These are phyloP conservation scores for Musa acuminata DNA, from an alignment of 176 grass and related monocot genomes.

Conservation along the genomic window DNA sequence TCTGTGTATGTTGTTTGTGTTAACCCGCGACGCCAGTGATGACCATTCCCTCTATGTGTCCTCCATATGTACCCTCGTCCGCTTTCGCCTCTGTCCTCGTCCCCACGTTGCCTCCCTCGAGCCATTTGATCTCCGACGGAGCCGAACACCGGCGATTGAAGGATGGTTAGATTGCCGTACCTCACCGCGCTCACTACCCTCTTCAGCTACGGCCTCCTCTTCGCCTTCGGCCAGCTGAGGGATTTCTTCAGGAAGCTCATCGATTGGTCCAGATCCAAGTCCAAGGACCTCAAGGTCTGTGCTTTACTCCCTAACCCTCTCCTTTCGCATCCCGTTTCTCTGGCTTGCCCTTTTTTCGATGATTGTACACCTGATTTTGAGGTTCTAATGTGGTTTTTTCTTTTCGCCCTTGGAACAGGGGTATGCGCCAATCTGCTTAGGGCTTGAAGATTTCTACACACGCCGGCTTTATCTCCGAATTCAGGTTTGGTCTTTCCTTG, in stretches of 20 bases:
- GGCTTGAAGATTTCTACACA: conserved; percentile 92
- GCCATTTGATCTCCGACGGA: background rate
- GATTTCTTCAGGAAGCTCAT: conserved; percentile 12
- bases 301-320: background rate
- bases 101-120: background rate
- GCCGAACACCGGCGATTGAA: background rate
- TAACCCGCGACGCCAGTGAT: background rate
- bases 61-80: background rate
- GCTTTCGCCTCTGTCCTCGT: background rate
- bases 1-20: background rate
- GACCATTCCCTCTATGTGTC: background rate
- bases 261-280: background rate
- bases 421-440: conserved; percentile 86
- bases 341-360: background rate
- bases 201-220: conserved; percentile 10
- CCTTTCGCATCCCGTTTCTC: background rate
- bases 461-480: conserved; percentile 87
- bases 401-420: conserved; percentile 29
- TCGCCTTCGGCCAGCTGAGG: conserved; percentile 2
- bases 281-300: background rate
- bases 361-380: background rate
- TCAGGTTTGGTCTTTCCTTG: conserved; percentile 42
- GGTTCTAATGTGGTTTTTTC: background rate
- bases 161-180: conserved; percentile 7
- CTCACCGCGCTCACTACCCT: background rate